phyloP scores from a whole-genome alignment of 1,139 yeast species.

The Taiozyma sp. region DNA sequence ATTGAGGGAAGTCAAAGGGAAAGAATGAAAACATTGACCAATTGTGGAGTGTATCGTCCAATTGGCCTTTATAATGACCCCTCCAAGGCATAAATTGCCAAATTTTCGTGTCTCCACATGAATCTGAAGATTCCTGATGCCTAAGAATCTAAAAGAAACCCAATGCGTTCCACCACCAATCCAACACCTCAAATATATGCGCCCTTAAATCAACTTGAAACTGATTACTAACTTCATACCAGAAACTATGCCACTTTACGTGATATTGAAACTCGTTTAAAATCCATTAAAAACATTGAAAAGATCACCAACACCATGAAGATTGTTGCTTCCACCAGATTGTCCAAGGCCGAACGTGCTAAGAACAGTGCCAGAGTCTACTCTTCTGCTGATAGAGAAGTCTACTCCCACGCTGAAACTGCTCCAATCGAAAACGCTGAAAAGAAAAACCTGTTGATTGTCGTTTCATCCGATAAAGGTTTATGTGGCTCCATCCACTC shows the following conservation, averaged over 20 bases:
- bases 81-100: background rate
- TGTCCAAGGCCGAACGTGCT: slow-evolving; percentile 93
- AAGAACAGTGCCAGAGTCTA: slow-evolving; percentile 87
- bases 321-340: slow-evolving; percentile 97
- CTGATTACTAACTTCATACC: slow-evolving; percentile 3
- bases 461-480: slow-evolving; percentile 95
- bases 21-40: background rate
- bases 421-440: slow-evolving; percentile 40
- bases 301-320: slow-evolving; percentile 99
- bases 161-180: background rate
- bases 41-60: background rate
- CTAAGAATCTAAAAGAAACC: background rate
- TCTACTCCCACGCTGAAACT: slow-evolving; percentile 80
- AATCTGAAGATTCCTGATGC: background rate
- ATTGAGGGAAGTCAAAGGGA: background rate
- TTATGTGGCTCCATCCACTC: slow-evolving; percentile 98
- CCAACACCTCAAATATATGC: background rate
- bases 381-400: slow-evolving; percentile 75
- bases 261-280: slow-evolving; percentile 97
- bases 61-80: background rate
- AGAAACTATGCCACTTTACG: slow-evolving; percentile 98
- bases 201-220: background rate
- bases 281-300: slow-evolving; percentile 97
- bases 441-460: slow-evolving; percentile 70
- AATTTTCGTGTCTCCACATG: background rate